Evolutionary conservation across 768 basidiomycete genomes (phyloP), one percentile per base, ranked within the genome.

Genomic region (Lyophyllum shimeji): DNA sequence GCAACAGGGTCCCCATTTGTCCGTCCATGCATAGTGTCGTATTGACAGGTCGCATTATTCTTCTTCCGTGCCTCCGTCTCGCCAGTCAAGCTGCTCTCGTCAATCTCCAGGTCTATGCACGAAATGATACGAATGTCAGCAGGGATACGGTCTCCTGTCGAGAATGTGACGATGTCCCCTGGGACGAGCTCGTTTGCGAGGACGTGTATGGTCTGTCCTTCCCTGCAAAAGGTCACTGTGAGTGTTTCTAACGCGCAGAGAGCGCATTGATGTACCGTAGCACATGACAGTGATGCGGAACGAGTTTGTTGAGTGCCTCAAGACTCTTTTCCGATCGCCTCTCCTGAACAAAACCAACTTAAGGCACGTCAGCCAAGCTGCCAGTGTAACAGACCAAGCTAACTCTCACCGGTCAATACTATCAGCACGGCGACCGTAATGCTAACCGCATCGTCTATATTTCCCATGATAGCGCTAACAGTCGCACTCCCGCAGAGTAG

Each of bases 181-280:
- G 95, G 95, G 3, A 98, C 91, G n/a, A 98, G 86, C 66, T 96
- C 92, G 70, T 98, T 98, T 0, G 95, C 96, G 29, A 98, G 85
- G n/a, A 93, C 74, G 60, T 93, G 93, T 37, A 84, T 70, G 12
- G 84, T 82, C 62, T 84, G 80, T 25, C 83, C 82, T 71, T 87
- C 88, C 13, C 74, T 77, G 58, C 45, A 24, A 25, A 40, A 45
- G 15, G 60, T 40, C 39, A 70, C 80, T 60, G 23, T 71, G 63
- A 60, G 55, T 50, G 3, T 47, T 48, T 37, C 9, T 20, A 11
- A 34, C 24, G 2, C 8, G 48, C 20, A 37, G 56, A 77, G 72
- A 47, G 18, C 46, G 53, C 39, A 51, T 17, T n/a, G 21, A 63
- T 69, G 31, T 45, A 76, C 72, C 95, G 89, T 52, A 90, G 78